Evolutionary conservation across 1,284 basidiomycete species (phyloP).

Genomic region (Cutaneotrichosporon sp.): DNA sequence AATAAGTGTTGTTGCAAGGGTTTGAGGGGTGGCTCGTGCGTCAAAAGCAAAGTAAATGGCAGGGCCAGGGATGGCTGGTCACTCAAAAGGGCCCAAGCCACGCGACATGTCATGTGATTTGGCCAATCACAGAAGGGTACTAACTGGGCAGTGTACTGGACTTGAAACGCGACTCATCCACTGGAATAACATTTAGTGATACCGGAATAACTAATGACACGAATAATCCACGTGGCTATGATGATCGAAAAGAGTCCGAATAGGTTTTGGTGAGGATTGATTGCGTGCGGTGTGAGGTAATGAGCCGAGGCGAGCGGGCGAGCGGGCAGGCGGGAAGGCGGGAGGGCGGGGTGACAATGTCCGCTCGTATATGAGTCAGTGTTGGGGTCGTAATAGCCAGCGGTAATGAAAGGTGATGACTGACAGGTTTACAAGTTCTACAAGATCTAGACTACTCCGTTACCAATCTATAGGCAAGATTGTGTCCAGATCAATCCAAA

Average conservation of each 20-base stretch:
- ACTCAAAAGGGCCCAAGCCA: background rate
- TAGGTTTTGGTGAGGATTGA: background rate
- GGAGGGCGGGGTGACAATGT: background rate
- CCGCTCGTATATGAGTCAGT: background rate
- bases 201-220: background rate
- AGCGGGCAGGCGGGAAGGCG: too few relatives aligned
- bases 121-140: background rate
- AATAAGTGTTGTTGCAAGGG: background rate
- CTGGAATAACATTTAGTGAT: too few relatives aligned
- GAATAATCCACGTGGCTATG: background rate
- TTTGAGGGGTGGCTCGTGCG: background rate
- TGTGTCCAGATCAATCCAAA: too few relatives aligned
- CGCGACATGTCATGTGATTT: background rate
- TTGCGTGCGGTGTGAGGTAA: background rate
- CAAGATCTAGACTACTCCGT: too few relatives aligned
- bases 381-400: background rate
- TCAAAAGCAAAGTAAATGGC: conserved; percentile 9
- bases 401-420: background rate
- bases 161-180: background rate
- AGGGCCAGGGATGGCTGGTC: conserved; percentile 2
- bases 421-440: too few relatives aligned
- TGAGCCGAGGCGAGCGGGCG: background rate
- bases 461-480: too few relatives aligned
- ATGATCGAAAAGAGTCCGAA: background rate
- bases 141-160: background rate